phyloP scores from a whole-genome alignment of 225 moss, liverwort and hornwort species.

The Physcomitrium patens region DNA sequence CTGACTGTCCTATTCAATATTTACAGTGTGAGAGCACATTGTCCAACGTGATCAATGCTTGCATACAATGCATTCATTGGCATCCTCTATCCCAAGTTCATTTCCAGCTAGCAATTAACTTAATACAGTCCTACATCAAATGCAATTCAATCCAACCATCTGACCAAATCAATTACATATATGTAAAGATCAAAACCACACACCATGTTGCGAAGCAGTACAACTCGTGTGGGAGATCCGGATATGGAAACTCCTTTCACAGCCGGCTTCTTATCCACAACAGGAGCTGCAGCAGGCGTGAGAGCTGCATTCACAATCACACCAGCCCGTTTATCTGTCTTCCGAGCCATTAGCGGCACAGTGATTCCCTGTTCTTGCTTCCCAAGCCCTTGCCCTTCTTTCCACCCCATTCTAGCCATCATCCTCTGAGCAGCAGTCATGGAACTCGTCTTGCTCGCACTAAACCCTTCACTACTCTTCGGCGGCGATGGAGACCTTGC shows the following conservation, averaged over 20 bases:
- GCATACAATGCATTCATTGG: constrained; percentile 2
- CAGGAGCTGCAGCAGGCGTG: constrained; percentile 31
- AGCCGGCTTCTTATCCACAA: constrained; percentile 64
- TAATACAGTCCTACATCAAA: background rate
- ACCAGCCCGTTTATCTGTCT: constrained; percentile 97
- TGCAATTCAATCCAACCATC: constrained; percentile 12
- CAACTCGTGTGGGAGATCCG: constrained; percentile 91
- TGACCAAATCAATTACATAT: constrained; percentile 5
- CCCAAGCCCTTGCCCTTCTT: constrained; percentile 97
- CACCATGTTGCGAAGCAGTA: constrained; percentile 97
- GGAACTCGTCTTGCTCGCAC: constrained; percentile 77
- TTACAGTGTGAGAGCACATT: background rate
- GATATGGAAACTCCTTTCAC: constrained; percentile 86
- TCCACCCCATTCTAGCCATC: constrained; percentile 99
- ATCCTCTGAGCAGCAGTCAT: constrained; percentile 99
- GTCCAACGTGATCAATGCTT: constrained; percentile 3
- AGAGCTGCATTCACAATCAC: constrained; percentile 99
- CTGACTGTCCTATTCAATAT: too few species aligned
- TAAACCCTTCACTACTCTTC: constrained; percentile 80
- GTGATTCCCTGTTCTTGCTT: constrained; percentile 99
- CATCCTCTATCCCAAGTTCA: too few species aligned
- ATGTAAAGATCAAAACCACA: background rate
- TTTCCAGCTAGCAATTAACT: background rate
- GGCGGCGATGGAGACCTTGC: constrained; percentile 92
- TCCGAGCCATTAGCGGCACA: constrained; percentile 97